Base-by-base conservation (phyloP, 306 rosid species). In the Arachis hypogaea region DNA sequence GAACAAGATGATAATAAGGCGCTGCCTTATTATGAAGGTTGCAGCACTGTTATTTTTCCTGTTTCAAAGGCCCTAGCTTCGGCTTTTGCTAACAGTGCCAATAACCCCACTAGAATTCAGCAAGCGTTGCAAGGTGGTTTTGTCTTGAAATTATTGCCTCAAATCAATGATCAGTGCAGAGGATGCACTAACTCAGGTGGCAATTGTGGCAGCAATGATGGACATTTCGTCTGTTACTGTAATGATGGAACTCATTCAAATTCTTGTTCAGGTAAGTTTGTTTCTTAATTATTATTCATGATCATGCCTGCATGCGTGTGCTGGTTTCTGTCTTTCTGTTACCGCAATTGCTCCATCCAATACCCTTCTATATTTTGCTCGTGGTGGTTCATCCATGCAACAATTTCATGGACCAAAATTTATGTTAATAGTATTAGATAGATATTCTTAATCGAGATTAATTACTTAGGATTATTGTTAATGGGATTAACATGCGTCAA, bases 151-250 rank as follows among this genome's bases (percentile, higher is more conserved):
- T 81, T 70, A 81, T 81, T 70, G 83, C 14, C 0, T 0, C 14
- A 38, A 11, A 5, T 18, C 4, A 5, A 52, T 41, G 5, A 0
- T 0, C 3, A 42, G 4, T 84, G 85, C n/a, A 0, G 0, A 7
- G 9, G 0, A 3, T 84, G 88, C 42, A 1, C 5, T 43, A 1
- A 0, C 2, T 55, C 83, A 33, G 60, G 60, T 47, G 85, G 83
- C 0, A 49, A 0, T 29, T 81, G 85, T 12, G 82, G 81, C 0
- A 36, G n/a, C 6, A 10, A 63, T 16, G 58, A 38, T 10, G 5
- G 6, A 4, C 7, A 0, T 47, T 84, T 84, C 67, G 28, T 7
- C 10, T 84, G 85, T 63, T 84, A 63, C 61, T 84, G 85, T 74
- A 2, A 1, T 2, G 72, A 84, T 61, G 83, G 68, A 59, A 1